phyloP scores from a whole-genome alignment of 352 stramenopile species.

The Phytophthora uliginosa region DNA sequence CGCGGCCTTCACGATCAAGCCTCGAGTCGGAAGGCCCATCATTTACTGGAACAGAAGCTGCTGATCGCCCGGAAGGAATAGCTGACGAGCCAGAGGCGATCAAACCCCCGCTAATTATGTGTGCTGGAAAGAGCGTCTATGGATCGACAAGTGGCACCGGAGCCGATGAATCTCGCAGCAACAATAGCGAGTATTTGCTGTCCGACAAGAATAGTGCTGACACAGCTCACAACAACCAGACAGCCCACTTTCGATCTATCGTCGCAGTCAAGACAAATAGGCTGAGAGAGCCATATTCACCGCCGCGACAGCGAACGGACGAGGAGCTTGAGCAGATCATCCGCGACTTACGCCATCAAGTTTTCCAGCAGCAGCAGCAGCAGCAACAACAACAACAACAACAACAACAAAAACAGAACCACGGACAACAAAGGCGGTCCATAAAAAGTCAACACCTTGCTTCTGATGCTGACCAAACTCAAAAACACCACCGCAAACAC shows the following conservation, averaged over 20 bases:
- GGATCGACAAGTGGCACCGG: not conserved
- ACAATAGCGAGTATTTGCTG: not conserved
- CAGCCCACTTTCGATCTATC: not conserved
- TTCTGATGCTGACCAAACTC: constrained; percentile 13
- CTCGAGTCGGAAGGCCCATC: not conserved
- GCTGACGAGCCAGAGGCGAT: not conserved
- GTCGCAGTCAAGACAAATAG: constrained; percentile 1
- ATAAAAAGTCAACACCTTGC: not conserved
- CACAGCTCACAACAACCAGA: constrained; percentile 4
- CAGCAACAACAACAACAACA: constrained; percentile 1
- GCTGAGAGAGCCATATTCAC: constrained; percentile 3
- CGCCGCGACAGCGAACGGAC: constrained; percentile 42
- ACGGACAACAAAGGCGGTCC: not conserved
- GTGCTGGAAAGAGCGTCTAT: constrained; percentile 35
- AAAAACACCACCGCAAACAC: constrained; percentile 44
- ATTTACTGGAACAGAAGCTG: not conserved
- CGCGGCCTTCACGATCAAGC: not conserved
- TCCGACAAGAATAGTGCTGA: not conserved
- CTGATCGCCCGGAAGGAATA: not conserved
- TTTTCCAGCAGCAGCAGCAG: constrained; percentile 45
- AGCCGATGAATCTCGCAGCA: constrained; percentile 10
- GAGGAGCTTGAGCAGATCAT: constrained; percentile 81
- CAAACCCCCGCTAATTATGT: constrained; percentile 29
- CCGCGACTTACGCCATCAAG: constrained; percentile 63
- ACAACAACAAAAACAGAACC: not conserved